phyloP scores from a whole-genome alignment of 768 basidiomycete species.

The Tulasnella sp. region DNA sequence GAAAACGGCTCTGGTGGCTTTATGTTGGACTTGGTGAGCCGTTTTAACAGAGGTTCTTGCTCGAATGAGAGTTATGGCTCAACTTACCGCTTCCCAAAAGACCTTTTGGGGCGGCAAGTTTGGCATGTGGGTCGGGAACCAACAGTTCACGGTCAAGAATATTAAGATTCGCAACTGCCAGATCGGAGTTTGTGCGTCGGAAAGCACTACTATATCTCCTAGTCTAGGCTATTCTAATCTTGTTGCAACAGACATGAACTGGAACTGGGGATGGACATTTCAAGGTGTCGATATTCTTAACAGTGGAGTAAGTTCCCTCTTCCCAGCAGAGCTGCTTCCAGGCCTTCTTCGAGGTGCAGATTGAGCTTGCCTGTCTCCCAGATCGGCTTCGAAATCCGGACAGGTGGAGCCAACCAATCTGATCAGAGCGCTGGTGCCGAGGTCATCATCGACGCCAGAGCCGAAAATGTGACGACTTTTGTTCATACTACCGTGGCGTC shows the following conservation, averaged over 20 bases:
- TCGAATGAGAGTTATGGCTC: slow-evolving; percentile 25
- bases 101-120: slow-evolving; percentile 38
- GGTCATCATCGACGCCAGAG: slow-evolving; percentile 62
- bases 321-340: background rate
- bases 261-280: slow-evolving; percentile 47
- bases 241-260: background rate
- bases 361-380: background rate
- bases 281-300: slow-evolving; percentile 53
- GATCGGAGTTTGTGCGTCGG: slow-evolving; percentile 14
- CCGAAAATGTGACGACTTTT: slow-evolving; percentile 60
- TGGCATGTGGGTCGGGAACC: slow-evolving; percentile 75
- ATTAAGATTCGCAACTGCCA: slow-evolving; percentile 55
- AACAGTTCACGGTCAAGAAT: slow-evolving; percentile 50
- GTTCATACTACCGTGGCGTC: slow-evolving; percentile 45
- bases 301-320: slow-evolving; percentile 39
- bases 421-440: slow-evolving; percentile 54
- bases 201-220: background rate
- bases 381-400: slow-evolving; percentile 23
- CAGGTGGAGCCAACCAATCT: slow-evolving; percentile 1
- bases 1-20: slow-evolving; percentile 34
- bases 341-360: background rate
- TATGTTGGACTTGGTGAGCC: slow-evolving; percentile 33
- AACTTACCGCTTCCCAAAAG: background rate
- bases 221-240: background rate
- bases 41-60: background rate